Conservation (phyloP, 139 green algal species). For the Tetraselmis chui region DNA sequence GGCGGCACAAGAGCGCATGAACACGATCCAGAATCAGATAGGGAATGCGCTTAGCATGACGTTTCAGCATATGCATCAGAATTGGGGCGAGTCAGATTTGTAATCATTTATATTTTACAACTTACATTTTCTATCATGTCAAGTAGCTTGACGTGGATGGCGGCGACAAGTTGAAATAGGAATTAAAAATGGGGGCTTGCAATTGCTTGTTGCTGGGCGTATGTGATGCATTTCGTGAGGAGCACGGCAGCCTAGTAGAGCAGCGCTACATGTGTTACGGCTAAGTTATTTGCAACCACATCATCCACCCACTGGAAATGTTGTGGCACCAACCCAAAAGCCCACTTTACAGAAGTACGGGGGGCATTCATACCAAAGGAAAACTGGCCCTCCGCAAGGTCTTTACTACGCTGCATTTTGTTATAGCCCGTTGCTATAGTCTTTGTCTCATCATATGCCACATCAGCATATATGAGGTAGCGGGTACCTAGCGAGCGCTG, state of each 20-base stretch:
- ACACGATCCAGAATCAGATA: not conserved
- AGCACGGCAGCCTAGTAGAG: not conserved
- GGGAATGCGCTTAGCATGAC: not conserved
- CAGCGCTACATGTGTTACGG: not conserved
- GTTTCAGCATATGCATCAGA: not conserved
- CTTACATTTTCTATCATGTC: not conserved
- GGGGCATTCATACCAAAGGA: not conserved
- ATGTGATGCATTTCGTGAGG: not conserved
- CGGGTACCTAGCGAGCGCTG: not conserved
- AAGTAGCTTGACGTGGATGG: not conserved
- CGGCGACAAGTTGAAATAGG: not conserved
- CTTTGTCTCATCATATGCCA: not conserved
- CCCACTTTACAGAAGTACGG: not conserved
- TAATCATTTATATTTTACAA: not conserved
- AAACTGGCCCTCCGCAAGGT: no score
- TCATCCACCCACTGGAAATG: not conserved
- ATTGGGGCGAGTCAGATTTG: not conserved
- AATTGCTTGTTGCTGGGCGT: not conserved
- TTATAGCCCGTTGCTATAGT: not conserved
- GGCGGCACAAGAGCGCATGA: not conserved
- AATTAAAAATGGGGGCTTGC: not conserved
- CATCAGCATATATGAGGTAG: not conserved
- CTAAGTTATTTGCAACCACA: not conserved
- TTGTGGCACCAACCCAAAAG: not conserved
- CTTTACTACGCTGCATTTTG: not conserved